Conservation (phyloP, 805 yeast genomes). For the Torulaspora franciscae region DNA sequence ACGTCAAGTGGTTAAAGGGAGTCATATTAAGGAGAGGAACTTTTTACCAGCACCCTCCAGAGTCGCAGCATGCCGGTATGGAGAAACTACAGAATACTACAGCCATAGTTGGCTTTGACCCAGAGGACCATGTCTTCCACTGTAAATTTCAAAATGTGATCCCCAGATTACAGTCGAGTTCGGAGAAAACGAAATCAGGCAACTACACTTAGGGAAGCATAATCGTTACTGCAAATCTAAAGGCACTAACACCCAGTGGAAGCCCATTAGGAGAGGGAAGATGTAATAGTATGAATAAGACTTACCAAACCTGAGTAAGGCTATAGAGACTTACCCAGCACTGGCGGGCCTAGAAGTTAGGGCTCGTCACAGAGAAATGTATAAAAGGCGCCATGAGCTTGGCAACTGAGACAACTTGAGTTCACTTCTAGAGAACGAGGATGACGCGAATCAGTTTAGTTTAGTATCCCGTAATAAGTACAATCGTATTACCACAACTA, state of each 20-base stretch:
- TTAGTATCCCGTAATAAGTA: not conserved
- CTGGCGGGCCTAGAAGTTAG: no score
- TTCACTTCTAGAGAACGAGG: no score
- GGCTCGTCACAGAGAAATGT: no score
- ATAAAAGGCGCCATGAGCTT: no score
- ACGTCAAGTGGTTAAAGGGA: not conserved
- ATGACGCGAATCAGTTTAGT: not conserved
- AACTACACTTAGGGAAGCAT: not conserved
- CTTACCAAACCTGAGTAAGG: no score
- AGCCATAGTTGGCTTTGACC: not conserved
- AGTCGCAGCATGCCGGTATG: not conserved
- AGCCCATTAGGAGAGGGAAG: no score
- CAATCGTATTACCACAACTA: not conserved
- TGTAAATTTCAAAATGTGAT: no score
- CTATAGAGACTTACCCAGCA: no score
- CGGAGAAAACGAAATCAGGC: not conserved
- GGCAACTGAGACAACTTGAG: no score
- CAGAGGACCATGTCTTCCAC: no score
- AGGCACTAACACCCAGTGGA: no score
- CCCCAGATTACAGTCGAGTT: not conserved
- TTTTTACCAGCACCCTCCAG: not conserved
- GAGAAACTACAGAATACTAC: not conserved
- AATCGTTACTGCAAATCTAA: not conserved
- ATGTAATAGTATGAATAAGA: no score
- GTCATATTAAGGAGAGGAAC: not conserved